These are phyloP conservation scores for Sporisorium exsertum DNA, from an alignment of 1,284 basidiomycete genomes.

Conservation along the genomic window DNA sequence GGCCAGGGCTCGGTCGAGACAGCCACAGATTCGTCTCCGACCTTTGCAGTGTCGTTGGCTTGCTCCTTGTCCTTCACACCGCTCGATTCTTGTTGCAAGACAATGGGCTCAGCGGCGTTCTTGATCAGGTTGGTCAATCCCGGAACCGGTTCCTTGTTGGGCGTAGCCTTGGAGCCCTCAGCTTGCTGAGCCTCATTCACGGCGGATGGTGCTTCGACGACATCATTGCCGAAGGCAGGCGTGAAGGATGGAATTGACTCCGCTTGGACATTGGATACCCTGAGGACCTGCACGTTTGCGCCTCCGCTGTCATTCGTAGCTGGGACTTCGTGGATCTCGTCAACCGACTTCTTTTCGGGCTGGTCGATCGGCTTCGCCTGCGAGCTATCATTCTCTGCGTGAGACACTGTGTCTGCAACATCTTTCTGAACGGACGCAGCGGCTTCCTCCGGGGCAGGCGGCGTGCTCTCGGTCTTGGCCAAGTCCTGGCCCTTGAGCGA, in stretches of 20 bases:
- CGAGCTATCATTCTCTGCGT: neutral
- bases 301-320: neutral
- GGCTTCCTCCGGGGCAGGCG: neutral
- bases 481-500: neutral
- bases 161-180: neutral
- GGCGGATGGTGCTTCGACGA: neutral
- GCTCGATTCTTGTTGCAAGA: neutral
- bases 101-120: neutral
- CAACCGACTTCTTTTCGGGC: neutral
- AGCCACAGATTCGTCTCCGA: neutral
- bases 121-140: neutral
- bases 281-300: neutral
- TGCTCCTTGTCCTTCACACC: neutral
- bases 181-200: neutral
- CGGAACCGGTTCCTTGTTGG: neutral
- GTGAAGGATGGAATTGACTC: neutral
- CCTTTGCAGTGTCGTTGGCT: neutral
- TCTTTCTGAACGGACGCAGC: neutral
- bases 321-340: neutral
- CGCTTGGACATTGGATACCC: neutral
- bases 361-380: neutral
- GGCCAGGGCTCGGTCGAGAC: neutral
- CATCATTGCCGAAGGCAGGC: slow-evolving; percentile 1
- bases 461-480: neutral
- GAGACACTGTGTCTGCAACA: neutral